Evolutionary conservation across 345 rosid species (phyloP), one percentile per base, ranked within the genome.

Genomic region (Erysimum cheiranthoides): DNA sequence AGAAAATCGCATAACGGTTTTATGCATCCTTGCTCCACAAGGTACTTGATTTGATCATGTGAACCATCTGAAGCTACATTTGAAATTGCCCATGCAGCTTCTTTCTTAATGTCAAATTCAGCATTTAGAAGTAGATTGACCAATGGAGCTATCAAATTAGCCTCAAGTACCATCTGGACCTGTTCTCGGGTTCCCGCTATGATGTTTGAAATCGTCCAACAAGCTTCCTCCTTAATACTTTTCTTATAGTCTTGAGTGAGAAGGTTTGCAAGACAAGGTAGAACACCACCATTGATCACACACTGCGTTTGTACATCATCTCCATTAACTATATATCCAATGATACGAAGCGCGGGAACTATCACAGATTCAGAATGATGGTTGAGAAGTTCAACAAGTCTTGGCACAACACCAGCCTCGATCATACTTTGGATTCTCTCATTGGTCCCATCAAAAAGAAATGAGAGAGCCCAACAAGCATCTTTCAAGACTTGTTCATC

Each of bases 161-260:
- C 39, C 38, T 54, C 38, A 30, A 6, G 16, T 7, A 30, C 60
- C 17, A 30, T 31, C 11, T 54, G 11, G 17, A 54, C 30, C 60
- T 54, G 60, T 54, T 54, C 38, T 30, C 1, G 3, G 5, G 18
- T 14, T 3, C 60, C 38, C 2, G 6, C 18, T 1, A 11, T 54
- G 38, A 54, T 54, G 36, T 54, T 54, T 7, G 60, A 54, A 54
- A 54, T 54, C 1, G 17, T 14, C 38, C 60, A 54, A 30, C 36
- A 54, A 54, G 60, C 18, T 30, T 54, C 11, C 6, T 54, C 30
- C 17, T 30, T 54, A 1, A 54, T 54, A 14, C 4, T 30, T 30
- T 30, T 30, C 10, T 30, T 30, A 54, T 54, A 30, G 3, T 13
- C 13, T 6, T 54, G 60, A 30, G 18, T 54, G 30, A 30, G 36